Evolutionary conservation across 2,329 filamentous ascomycete species (phyloP), one percentile per base, ranked within the genome.

Genomic region (Monosporascus sp.): DNA sequence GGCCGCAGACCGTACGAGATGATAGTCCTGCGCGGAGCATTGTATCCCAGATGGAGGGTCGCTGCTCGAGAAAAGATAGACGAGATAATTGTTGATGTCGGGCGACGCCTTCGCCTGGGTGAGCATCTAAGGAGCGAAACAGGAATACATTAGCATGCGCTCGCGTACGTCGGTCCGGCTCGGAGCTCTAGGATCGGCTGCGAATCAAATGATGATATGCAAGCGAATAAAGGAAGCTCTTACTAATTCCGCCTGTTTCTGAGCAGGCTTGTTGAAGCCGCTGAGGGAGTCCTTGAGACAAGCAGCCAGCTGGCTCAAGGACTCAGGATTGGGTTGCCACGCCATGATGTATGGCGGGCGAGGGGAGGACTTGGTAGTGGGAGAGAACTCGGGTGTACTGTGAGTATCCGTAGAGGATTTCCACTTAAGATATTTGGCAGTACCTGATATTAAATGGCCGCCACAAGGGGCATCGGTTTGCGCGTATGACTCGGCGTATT

Each of bases 31-130:
- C 60, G 77, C 65, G 50, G 78, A 81, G 62, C 82, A 81, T 61
- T 77, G 76, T 67, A 89, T 75, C 58, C 77, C 84, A 53, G 77
- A 72, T 47, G 88, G 83, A 49, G 79, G 76, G 58, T 85, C 79
- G 53, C 83, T 70, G 63, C 82, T 90, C 55, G 89, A 90, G 72
- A 96, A 90, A 57, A 99, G 82, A 72, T 89, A 97, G 62, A 90
- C 89, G 45, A 99, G 85, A 72, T 99, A 99, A 74, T 97, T 97
- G 77, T 95, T 93, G 77, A 97, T 89, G 70, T 97, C 93, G 48
- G 92, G 92, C 11, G 89, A 94, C 50, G 79, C 76, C 70, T 90
- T 95, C 56, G 93, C 94, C 75, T 96, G 89, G 60, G 84, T 80
- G 64, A 99, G 89, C 90, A 97, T 95, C 94, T 97, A 48, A 14